Base-by-base conservation (phyloP, 768 basidiomycete species). In the Tylopilus rubrobrunneus region DNA sequence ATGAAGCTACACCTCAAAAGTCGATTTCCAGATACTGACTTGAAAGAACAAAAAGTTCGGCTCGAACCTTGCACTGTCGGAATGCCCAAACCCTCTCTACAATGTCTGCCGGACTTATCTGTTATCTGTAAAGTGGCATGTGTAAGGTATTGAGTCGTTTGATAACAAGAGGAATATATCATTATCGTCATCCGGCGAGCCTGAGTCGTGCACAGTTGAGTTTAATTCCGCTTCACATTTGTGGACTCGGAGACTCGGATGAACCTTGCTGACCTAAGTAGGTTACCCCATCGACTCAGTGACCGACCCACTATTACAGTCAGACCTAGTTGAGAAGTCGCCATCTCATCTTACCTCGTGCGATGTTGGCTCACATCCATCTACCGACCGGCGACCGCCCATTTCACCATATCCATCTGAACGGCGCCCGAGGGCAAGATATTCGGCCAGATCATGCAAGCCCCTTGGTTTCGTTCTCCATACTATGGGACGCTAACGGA, bases 391-490 rank as follows among this genome's bases (percentile, higher is more conserved):
- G n/a, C 51, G 45, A 21, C 46, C 42, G 19, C 46, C 45, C 37
- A 17, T 48, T 36, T 45, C 36, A 45, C 52, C 33, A 45, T 42
- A 40, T 45, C 10, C 34, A 23, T n/a, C n/a, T n/a, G 19, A 17
- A 12, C 19, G 21, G 23, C 33, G 31, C 7, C 44, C 19, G 19
- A n/a, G 29, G 34, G 33, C 46, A 25, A 25, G 41, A 28, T 12
- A 33, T n/a, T 31, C 60, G 65, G 62, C 53, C 65, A 62, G 65
- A 66, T 58, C 65, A 62, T 58, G 29, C 3, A 27, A 49, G 10
- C 12, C 9, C 44, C 48, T 50, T 8, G 6, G 25, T 42, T 41
- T 49, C 42, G 27, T 21, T 17, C 15, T 42, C 43, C 55, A 65
- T 45, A 28, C 37, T 25, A 41, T 33, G 34, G 36, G 15, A 51